phyloP scores from a whole-genome alignment of 1,284 basidiomycete species.

The Testicularia cyperi region DNA sequence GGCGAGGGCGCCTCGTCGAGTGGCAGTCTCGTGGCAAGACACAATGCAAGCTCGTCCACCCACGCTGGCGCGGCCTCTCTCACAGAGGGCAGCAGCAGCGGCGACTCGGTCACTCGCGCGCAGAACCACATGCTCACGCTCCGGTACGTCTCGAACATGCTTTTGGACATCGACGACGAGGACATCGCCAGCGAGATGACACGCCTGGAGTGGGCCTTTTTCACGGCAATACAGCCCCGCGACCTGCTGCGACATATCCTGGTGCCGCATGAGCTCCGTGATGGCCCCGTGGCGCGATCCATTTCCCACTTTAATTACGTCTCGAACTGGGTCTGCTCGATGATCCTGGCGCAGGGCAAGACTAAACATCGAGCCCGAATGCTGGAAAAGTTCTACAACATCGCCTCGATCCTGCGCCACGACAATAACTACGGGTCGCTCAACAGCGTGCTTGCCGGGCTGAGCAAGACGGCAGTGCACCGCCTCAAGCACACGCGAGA shows the following conservation, averaged over 20 bases:
- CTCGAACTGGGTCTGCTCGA: conserved; percentile 51
- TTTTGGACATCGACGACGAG: conserved; percentile 45
- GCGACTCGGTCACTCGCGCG: conserved; percentile 2
- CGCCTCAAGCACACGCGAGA: conserved; percentile 48
- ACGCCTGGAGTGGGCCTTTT: conserved; percentile 47
- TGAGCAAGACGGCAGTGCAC: conserved; percentile 48
- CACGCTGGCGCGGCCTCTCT: no score
- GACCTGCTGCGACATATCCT: conserved; percentile 53
- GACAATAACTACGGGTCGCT: conserved; percentile 55
- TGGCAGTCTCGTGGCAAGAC: no score
- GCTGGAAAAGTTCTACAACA: conserved; percentile 54
- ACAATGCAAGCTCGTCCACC: no score
- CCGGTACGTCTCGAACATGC: conserved; percentile 43
- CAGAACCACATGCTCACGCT: conserved; percentile 35
- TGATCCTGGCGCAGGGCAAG: conserved; percentile 52
- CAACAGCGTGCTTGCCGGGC: conserved; percentile 47
- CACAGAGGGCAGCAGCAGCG: not conserved
- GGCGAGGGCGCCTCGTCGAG: no score
- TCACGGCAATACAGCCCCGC: conserved; percentile 46
- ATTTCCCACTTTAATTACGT: conserved; percentile 57
- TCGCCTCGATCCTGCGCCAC: conserved; percentile 44
- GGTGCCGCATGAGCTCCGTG: conserved; percentile 36
- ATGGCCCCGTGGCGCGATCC: conserved; percentile 43
- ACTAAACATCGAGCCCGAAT: conserved; percentile 47
- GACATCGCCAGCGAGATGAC: conserved; percentile 49